Conservation (phyloP, 2,329 filamentous ascomycete species). For the Alternaria alternata region DNA sequence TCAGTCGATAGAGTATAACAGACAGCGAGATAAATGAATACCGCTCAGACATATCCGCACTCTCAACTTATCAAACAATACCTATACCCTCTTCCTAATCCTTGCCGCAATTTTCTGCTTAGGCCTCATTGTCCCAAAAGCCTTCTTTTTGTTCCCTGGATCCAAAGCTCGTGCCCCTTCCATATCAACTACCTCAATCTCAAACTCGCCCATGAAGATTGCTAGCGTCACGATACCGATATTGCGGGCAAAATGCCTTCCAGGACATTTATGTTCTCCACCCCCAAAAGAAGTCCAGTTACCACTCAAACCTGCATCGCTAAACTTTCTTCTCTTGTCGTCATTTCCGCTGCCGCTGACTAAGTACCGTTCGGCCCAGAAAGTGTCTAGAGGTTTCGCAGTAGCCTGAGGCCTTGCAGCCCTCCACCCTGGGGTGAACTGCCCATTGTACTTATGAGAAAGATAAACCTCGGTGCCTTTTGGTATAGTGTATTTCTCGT, state of each 20-base stretch:
- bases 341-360: background rate
- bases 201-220: slow-evolving; percentile 14
- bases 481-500: slow-evolving; percentile 20
- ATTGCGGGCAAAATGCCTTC: slow-evolving; percentile 24
- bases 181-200: slow-evolving; percentile 8
- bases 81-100: slow-evolving; percentile 4
- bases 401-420: background rate
- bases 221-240: slow-evolving; percentile 22
- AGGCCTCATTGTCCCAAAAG: slow-evolving; percentile 16
- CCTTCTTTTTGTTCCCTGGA: slow-evolving; percentile 1
- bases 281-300: slow-evolving; percentile 28
- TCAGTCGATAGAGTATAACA: background rate
- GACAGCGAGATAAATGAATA: background rate
- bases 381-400: slow-evolving; percentile 9
- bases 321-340: slow-evolving; percentile 15
- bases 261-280: slow-evolving; percentile 30
- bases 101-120: slow-evolving; percentile 8
- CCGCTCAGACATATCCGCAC: background rate
- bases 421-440: slow-evolving; percentile 15
- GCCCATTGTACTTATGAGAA: slow-evolving; percentile 12
- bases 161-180: background rate
- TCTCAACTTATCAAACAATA: background rate
- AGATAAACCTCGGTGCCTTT: slow-evolving; percentile 23
- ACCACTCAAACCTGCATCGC: slow-evolving; percentile 22
- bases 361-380: slow-evolving; percentile 29